phyloP scores from a whole-genome alignment of 768 basidiomycete genomes.

The Russula sp. region DNA sequence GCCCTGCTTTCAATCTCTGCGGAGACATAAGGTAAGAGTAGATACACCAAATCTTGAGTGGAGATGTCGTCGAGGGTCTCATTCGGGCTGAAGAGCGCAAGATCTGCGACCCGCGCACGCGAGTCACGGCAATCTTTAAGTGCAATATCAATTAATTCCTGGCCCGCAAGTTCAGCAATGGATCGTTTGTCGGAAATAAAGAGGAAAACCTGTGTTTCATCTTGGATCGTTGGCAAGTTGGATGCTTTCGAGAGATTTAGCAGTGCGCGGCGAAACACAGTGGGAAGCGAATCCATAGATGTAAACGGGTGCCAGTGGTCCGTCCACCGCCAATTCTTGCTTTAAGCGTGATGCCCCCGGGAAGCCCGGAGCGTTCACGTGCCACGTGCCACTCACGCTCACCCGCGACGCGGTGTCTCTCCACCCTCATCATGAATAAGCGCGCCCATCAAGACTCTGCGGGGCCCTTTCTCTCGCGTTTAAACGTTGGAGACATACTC shows the following conservation, averaged over 20 bases:
- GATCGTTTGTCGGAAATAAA: not conserved
- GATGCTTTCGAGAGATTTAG: constrained; percentile 40
- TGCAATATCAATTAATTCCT: constrained; percentile 60
- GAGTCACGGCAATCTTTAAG: constrained; percentile 56
- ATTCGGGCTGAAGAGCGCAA: constrained; percentile 80
- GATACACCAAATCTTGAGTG: constrained; percentile 70
- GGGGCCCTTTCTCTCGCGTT: constrained; percentile 1
- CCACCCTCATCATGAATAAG: not conserved
- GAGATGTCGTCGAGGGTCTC: constrained; percentile 81
- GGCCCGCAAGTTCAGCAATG: constrained; percentile 3
- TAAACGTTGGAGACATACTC: constrained; percentile 8
- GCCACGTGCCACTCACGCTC: not conserved
- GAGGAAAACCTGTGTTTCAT: constrained; percentile 45
- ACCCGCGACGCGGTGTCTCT: not conserved
- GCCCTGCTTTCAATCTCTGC: constrained; percentile 65
- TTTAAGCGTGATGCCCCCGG: not conserved
- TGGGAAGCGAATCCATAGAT: constrained; percentile 36
- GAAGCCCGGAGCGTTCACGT: constrained; percentile 1
- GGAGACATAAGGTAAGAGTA: constrained; percentile 65
- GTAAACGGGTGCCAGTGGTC: constrained; percentile 25
- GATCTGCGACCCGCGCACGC: constrained; percentile 50
- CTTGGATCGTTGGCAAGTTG: constrained; percentile 42
- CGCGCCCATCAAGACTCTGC: constrained; percentile 11
- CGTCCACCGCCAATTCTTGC: not conserved
- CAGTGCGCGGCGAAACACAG: constrained; percentile 44